Evolutionary conservation across 2,329 filamentous ascomycete genomes (phyloP).

Genomic region (Scopulariopsis brevicaulis): DNA sequence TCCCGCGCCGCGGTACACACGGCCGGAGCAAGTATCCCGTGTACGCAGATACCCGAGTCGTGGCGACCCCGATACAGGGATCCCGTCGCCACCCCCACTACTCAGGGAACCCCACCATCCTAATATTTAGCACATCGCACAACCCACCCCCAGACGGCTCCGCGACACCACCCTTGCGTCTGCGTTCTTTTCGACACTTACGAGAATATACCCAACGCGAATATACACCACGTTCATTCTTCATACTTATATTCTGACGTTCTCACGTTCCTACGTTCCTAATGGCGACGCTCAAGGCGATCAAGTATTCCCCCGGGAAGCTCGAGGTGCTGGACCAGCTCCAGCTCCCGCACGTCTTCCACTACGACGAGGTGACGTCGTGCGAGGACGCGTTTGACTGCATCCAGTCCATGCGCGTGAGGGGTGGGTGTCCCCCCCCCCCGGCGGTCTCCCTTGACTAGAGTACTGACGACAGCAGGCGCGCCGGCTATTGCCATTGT

Average conservation of each 20-base stretch:
- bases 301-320: slow-evolving; percentile 61
- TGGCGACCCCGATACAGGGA: not conserved
- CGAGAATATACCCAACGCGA: not conserved
- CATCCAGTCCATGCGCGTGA: slow-evolving; percentile 68
- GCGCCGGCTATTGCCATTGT: slow-evolving; percentile 97
- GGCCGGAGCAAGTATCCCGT: not conserved
- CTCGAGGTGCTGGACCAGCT: slow-evolving; percentile 75
- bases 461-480: slow-evolving; percentile 8
- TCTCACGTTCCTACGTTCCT: not conserved
- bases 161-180: not conserved
- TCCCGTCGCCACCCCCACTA: not conserved
- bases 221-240: not conserved
- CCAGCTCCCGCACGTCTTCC: slow-evolving; percentile 67
- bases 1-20: not conserved
- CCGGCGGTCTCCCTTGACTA: not conserved
- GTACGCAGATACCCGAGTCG: not conserved
- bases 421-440: slow-evolving; percentile 29
- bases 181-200: not conserved
- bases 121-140: not conserved
- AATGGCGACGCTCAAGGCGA: slow-evolving; percentile 60
- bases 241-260: not conserved
- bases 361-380: slow-evolving; percentile 62
- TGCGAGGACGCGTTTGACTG: slow-evolving; percentile 70
- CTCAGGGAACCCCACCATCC: not conserved
- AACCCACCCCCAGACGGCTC: not conserved